phyloP scores from a whole-genome alignment of 148 eudicot species.

The Arctostaphylos glauca region DNA sequence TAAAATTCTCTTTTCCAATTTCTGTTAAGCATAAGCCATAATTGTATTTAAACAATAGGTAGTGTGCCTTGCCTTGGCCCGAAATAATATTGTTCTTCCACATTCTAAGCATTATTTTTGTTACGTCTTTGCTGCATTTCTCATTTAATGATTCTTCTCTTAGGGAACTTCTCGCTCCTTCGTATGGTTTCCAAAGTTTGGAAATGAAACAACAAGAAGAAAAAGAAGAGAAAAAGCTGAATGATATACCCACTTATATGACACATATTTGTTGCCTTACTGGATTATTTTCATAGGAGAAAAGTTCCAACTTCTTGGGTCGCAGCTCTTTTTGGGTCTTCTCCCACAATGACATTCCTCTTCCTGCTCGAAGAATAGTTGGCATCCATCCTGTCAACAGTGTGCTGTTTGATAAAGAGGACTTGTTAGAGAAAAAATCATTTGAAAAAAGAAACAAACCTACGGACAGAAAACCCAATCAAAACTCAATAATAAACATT shows the following conservation, averaged over 20 bases:
- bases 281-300: constrained; percentile 56
- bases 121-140: background rate
- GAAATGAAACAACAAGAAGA: background rate
- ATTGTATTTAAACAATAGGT: background rate
- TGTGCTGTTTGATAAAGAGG: constrained; percentile 37
- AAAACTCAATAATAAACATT: background rate
- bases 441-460: background rate
- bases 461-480: background rate
- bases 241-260: background rate
- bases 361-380: constrained; percentile 58
- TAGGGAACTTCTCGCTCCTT: background rate
- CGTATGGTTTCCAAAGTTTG: background rate
- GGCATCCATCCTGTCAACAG: constrained; percentile 59
- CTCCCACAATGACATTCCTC: constrained; percentile 66
- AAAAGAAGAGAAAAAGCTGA: background rate
- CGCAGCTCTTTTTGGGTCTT: constrained; percentile 37
- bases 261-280: constrained; percentile 26
- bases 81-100: background rate
- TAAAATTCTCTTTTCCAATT: background rate
- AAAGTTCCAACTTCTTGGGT: constrained; percentile 42
- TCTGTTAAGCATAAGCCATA: background rate
- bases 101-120: background rate
- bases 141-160: background rate
- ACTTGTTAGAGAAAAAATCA: background rate
- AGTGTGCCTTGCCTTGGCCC: background rate